These are phyloP conservation scores for Serendipita sp. DNA, from an alignment of 768 basidiomycete genomes.

Conservation along the genomic window DNA sequence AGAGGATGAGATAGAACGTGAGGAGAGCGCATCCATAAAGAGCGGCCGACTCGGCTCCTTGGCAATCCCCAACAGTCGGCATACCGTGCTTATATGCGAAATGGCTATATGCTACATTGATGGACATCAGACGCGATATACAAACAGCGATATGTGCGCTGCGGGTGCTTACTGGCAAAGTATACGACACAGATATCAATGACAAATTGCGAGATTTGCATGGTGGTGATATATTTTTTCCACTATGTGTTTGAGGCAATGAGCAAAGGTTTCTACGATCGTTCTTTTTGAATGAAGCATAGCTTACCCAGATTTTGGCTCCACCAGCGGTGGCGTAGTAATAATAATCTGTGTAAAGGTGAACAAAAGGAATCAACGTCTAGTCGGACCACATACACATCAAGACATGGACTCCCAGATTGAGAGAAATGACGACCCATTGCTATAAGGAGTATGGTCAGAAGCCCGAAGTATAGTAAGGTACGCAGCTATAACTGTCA, in stretches of 20 bases:
- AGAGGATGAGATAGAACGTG: constrained; percentile 30
- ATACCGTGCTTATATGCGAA: constrained; percentile 21
- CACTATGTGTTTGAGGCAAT: constrained; percentile 18
- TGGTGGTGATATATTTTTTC: constrained; percentile 34
- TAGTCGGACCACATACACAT: constrained; percentile 21
- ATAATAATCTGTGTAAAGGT: constrained; percentile 26
- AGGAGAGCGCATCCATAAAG: constrained; percentile 29
- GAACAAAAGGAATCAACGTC: not conserved
- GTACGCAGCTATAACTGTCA: not conserved
- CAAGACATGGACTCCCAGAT: constrained; percentile 32
- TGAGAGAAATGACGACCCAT: constrained; percentile 32
- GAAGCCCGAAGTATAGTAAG: not conserved
- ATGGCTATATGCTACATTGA: constrained; percentile 24
- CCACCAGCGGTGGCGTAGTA: constrained; percentile 35
- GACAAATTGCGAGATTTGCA: constrained; percentile 35
- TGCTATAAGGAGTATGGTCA: constrained; percentile 16
- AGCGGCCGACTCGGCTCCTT: constrained; percentile 28
- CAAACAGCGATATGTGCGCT: constrained; percentile 3
- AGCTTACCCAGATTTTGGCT: constrained; percentile 29
- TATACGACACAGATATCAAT: constrained; percentile 31
- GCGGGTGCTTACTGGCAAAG: constrained; percentile 25
- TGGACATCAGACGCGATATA: not conserved
- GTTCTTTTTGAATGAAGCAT: not conserved
- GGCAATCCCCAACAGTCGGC: constrained; percentile 25
- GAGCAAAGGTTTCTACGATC: not conserved